Percentiles rank a stretch among this genome's conserved stretches.
These are phyloP conservation scores for Letharia columbiana DNA, from an alignment of 495 filamentous ascomycete genomes.

Conservation along the genomic window DNA sequence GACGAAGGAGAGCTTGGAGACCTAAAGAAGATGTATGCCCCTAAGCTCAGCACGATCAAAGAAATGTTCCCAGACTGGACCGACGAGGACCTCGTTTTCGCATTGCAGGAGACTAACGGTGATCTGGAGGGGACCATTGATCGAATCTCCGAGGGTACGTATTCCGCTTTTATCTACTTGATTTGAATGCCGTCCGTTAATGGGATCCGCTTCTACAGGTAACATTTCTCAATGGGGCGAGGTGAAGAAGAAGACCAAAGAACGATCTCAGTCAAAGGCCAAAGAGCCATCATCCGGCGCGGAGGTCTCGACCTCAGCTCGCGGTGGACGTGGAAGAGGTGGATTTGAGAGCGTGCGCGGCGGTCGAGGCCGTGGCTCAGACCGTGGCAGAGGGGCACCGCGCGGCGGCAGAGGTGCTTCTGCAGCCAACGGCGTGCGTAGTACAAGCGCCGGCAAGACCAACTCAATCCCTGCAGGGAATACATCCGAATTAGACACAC, in stretches of 20 bases:
- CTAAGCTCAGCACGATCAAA: constrained; percentile 65
- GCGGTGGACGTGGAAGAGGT: constrained; percentile 59
- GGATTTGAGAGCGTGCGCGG: constrained; percentile 55
- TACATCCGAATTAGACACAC: constrained; percentile 18
- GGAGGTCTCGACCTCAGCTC: constrained; percentile 45
- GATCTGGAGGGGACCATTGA: constrained; percentile 76
- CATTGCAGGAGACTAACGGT: constrained; percentile 83
- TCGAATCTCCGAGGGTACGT: constrained; percentile 82
- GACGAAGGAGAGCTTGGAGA: constrained; percentile 87
- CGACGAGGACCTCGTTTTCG: constrained; percentile 82
- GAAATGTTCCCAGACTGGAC: constrained; percentile 92
- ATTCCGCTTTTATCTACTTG: constrained; percentile 4
- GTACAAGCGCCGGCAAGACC: constrained; percentile 28
- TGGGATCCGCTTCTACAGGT: constrained; percentile 43
- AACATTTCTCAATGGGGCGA: constrained; percentile 90
- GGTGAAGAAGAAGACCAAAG: constrained; percentile 86
- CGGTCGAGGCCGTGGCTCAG: constrained; percentile 62
- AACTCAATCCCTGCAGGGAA: constrained; percentile 27
- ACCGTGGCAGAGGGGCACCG: constrained; percentile 63
- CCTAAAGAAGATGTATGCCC: constrained; percentile 78
- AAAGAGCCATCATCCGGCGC: constrained; percentile 53
- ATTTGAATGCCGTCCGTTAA: constrained; percentile 16
- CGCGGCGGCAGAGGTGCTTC: constrained; percentile 61
- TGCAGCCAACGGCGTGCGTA: constrained; percentile 36
- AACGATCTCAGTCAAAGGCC: constrained; percentile 70